Percentiles rank a stretch among this genome's conserved stretches.
These are phyloP conservation scores for Alternaria gansuensis DNA, from an alignment of 2,329 filamentous ascomycete species.

Conservation along the genomic window DNA sequence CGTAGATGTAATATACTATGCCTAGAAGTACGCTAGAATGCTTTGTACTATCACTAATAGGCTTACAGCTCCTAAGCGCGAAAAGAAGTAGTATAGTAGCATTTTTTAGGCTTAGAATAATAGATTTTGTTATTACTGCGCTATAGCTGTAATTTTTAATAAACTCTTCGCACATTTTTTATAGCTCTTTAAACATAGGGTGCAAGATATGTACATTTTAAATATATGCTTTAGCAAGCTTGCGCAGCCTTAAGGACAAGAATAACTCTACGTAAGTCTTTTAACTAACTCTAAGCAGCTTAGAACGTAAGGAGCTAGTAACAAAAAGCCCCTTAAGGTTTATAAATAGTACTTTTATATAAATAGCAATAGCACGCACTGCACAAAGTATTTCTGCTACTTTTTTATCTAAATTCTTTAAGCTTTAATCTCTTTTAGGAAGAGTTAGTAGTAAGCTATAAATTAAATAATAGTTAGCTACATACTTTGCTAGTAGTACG, in stretches of 20 bases:
- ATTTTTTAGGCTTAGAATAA: background rate
- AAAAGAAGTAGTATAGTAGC: conserved; percentile 3
- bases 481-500: background rate
- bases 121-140: background rate
- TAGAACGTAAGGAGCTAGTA: background rate
- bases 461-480: background rate
- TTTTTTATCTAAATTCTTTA: background rate
- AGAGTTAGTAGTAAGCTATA: background rate
- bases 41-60: background rate
- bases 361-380: background rate
- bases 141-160: background rate
- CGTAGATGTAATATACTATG: conserved; percentile 4
- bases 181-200: background rate
- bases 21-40: background rate
- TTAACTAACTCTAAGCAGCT: background rate
- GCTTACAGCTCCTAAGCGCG: background rate
- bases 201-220: background rate
- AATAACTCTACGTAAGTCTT: background rate
- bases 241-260: background rate
- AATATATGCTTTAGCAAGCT: background rate
- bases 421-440: background rate
- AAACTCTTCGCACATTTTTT: background rate
- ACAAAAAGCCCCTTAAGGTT: no score
- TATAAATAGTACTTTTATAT: background rate
- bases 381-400: background rate